These are phyloP conservation scores for Lepiota venenata DNA, from an alignment of 768 basidiomycete genomes.

Conservation along the genomic window DNA sequence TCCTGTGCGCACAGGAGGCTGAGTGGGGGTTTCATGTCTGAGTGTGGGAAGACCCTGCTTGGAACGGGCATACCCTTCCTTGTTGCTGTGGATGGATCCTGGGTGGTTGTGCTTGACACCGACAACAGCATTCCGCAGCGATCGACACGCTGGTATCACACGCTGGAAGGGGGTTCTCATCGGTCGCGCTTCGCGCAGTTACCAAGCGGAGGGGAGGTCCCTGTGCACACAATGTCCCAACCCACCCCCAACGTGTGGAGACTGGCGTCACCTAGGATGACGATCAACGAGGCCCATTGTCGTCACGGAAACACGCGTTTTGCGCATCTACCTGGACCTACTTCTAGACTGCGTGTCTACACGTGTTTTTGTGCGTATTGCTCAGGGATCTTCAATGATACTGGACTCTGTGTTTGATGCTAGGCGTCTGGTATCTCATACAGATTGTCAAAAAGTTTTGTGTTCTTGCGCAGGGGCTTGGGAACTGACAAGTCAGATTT, in stretches of 20 bases:
- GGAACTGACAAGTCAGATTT: too few species aligned
- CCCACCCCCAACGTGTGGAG: background rate
- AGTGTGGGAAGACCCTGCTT: background rate
- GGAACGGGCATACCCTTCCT: background rate
- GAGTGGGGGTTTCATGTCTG: slow-evolving; percentile 1
- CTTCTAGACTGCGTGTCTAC: background rate
- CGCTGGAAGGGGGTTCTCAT: background rate
- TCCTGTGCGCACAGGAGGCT: background rate
- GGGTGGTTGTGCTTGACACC: background rate
- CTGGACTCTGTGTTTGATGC: too few species aligned
- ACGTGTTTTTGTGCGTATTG: slow-evolving; percentile 1
- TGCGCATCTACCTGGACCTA: background rate
- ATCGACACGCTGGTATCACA: background rate
- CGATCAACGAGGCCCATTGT: background rate
- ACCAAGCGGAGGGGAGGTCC: background rate
- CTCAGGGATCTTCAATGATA: background rate
- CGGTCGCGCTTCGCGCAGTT: background rate
- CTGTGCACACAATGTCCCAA: background rate
- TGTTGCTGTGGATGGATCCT: background rate
- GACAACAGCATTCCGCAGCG: slow-evolving; percentile 1
- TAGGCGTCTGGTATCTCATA: too few species aligned
- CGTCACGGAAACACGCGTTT: slow-evolving; percentile 10
- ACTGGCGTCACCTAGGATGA: background rate
- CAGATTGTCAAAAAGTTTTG: too few species aligned
- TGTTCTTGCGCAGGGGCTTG: too few species aligned